Conservation (phyloP, 345 rosid species). For the Limnanthes douglasii region DNA sequence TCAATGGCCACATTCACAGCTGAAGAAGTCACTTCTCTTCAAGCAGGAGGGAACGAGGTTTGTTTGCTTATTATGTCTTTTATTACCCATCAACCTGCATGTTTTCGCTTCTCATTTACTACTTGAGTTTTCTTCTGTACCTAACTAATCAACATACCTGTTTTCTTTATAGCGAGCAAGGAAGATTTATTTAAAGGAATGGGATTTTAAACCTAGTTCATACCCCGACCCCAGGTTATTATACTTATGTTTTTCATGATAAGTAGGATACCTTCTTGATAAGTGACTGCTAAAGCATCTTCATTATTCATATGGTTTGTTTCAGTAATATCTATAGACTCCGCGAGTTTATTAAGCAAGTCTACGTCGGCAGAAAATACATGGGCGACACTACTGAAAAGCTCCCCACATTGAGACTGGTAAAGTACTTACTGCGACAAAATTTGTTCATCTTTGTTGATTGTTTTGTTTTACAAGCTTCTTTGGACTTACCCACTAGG, state of each 20-base stretch:
- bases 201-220: constrained; percentile 57
- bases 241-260: constrained; percentile 1
- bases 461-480: too few relatives aligned
- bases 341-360: constrained; percentile 70
- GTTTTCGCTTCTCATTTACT: not conserved
- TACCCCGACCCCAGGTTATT: constrained; percentile 74
- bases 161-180: constrained; percentile 47
- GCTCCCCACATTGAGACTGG: constrained; percentile 33
- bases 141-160: not conserved
- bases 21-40: constrained; percentile 73
- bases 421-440: constrained; percentile 11
- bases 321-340: constrained; percentile 59
- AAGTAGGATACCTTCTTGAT: not conserved
- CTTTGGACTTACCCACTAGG: too few relatives aligned
- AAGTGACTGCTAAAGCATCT: constrained; percentile 12
- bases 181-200: constrained; percentile 48
- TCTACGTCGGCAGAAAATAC: constrained; percentile 65
- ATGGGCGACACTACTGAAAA: constrained; percentile 34
- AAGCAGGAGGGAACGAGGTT: constrained; percentile 83
- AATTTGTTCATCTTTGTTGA: not conserved
- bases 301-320: constrained; percentile 10
- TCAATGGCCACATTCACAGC: constrained; percentile 81
- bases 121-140: constrained; percentile 2
- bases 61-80: too few relatives aligned
- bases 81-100: not conserved